Evolutionary conservation across 805 yeast species (phyloP), one percentile per base, ranked within the genome.

Genomic region (Yamadazyma endophytica): DNA sequence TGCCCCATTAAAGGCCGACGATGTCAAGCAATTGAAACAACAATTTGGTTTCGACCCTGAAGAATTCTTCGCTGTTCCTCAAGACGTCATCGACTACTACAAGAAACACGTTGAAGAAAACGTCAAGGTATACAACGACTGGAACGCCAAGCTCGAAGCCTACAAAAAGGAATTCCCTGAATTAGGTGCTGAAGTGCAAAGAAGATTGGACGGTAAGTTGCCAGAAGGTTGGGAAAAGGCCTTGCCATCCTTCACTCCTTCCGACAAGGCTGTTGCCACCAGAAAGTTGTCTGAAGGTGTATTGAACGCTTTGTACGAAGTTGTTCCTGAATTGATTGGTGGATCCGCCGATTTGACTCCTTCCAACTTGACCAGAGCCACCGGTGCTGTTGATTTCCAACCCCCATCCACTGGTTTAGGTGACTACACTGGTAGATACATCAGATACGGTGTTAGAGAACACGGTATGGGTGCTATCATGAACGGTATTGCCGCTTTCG

Each of bases 281-380:
- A 84, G 98, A 77, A 90, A 90, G 75, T 72, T 88, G 54, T 83
- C 95, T 32, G 97, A 90, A 73, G 71, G 70, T 47, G 86, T 81
- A 24, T 68, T 90, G 52, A 69, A 73, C 47, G 63, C 68, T 43
- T 62, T 90, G 49, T 70, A 73, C 50, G 73, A 71, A 17, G 75
- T 48, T 27, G 46, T 90, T 32, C 97, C 97, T 34, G 96, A 88
- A 73, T 68, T 90, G 43, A 68, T 90, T 55, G 97, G 97, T 69
- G 98, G 98, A 56, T 89, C 97, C 46, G 98, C 98, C 37, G 98
- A 90, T 68, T 77, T 90, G 69, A 90, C 97, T 37, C 94, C 95
- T 47, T 90, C 97, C 35, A 92, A 90, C 77, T 75, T 87, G 70
- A 89, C 97, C 55, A 79, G 92, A 74, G 77, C 90, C 73, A 60